Conservation (phyloP, 345 rosid genomes). For the Arabidopsis thaliana region DNA sequence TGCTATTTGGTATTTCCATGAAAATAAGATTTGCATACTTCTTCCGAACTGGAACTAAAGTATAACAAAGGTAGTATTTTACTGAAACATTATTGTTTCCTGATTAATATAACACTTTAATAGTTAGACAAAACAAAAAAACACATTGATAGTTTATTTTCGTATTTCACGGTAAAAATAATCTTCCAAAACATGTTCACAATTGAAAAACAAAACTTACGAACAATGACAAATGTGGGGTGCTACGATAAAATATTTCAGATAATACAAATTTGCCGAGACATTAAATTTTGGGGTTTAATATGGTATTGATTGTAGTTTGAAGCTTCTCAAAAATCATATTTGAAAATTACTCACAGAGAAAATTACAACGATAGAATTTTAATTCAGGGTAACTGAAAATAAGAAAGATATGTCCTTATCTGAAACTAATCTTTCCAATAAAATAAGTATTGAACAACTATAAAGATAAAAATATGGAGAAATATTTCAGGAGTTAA, state of each 20-base stretch:
- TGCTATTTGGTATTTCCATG: too few species aligned
- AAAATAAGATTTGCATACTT: background rate
- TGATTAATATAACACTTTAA: too few species aligned
- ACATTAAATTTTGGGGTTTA: too few species aligned
- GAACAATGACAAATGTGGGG: too few species aligned
- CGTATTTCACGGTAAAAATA: too few species aligned
- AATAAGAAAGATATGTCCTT: background rate
- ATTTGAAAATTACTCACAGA: background rate
- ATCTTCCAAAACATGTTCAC: background rate
- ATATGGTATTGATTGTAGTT: background rate
- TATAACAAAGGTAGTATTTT: too few species aligned
- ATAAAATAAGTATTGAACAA: background rate
- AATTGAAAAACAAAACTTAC: too few species aligned
- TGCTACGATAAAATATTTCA: too few species aligned
- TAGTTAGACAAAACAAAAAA: too few species aligned
- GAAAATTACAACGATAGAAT: background rate
- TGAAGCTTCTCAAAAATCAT: background rate
- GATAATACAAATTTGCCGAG: too few species aligned
- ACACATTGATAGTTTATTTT: too few species aligned
- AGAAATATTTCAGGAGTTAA: background rate
- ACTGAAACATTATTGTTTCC: background rate
- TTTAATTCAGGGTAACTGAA: background rate
- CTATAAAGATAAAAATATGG: background rate
- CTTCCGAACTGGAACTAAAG: background rate
- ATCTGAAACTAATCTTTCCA: background rate